Base-by-base conservation (phyloP, 2,329 filamentous ascomycete genomes). In the Xylaria sp. region DNA sequence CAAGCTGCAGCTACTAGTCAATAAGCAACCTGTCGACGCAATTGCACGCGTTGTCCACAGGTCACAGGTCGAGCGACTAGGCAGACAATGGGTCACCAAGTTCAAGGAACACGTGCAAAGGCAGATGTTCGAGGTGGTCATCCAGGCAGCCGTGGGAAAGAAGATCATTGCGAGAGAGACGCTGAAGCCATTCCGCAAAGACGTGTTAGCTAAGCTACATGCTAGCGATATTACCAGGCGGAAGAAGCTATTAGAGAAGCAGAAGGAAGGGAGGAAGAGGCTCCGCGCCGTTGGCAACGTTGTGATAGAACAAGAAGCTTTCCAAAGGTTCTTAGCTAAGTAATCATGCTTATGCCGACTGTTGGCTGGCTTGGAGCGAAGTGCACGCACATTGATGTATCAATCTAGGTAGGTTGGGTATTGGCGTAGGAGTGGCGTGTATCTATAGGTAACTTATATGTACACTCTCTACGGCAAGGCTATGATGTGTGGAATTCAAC, bases 91-190 rank as follows among this genome's bases (percentile, higher is more conserved):
- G 96, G 95, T 98, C 5, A 90, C 88, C 48, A 97, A 97, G 80
- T 98, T 99, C 85, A 98, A 97, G 78, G 90, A 98, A 79, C 95
- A 98, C 75, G 95, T 99, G 21, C 93, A 97, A 76, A 86, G 96
- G 19, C 96, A 99, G 80, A 96, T 98, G 90, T 99, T 97, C 76
- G 96, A 99, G 82, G 89, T 99, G 24, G 85, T 98, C 64, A 98
- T 99, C 71, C 96, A 99, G 81, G 95, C 96, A 2, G 91, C 92
- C 0, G 91, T 92, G 0, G 95, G 94, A 3, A 90, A 89, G 73
- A 88, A 91, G 59, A 90, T 99, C 60, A 88, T 99, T 3, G 96
- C 96, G 0, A 86, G 96, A 76, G 96, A 98, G 79, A 98, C 94
- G 0, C 90, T 99, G 78, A 98, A 98, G 83, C 93, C 96, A 0